Evolutionary conservation across 2,329 filamentous ascomycete genomes (phyloP).

Genomic region (Aspergillus brasiliensis): DNA sequence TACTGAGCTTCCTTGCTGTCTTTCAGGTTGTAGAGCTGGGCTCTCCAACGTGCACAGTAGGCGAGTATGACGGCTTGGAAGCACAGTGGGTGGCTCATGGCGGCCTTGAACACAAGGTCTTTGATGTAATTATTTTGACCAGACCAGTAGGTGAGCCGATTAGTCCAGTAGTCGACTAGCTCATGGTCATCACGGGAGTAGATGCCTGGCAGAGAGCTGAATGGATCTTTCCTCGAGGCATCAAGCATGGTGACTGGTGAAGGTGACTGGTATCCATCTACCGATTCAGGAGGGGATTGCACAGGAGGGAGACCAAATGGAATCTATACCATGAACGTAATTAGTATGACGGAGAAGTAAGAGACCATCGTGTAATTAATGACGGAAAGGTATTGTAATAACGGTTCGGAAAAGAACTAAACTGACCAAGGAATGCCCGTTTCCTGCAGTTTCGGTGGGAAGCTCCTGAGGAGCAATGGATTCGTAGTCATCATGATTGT

Average conservation of each 20-base stretch:
- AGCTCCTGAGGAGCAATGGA: background rate
- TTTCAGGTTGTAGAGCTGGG: slow-evolving; percentile 26
- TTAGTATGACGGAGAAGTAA: background rate
- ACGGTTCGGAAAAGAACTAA: slow-evolving; percentile 10
- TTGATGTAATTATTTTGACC: slow-evolving; percentile 44
- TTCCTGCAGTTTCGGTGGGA: slow-evolving; percentile 1
- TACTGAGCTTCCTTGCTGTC: slow-evolving; percentile 29
- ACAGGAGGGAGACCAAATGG: background rate
- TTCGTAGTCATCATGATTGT: slow-evolving; percentile 1
- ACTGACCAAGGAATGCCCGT: background rate
- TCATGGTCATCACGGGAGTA: slow-evolving; percentile 32
- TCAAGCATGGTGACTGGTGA: slow-evolving; percentile 32
- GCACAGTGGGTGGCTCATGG: slow-evolving; percentile 36
- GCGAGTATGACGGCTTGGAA: slow-evolving; percentile 41
- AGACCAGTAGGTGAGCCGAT: slow-evolving; percentile 44
- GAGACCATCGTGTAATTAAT: too few relatives aligned
- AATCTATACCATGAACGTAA: background rate
- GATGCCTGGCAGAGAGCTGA: slow-evolving; percentile 31
- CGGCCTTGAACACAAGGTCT: slow-evolving; percentile 36
- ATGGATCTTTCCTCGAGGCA: slow-evolving; percentile 36
- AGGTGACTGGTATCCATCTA: slow-evolving; percentile 13
- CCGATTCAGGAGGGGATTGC: slow-evolving; percentile 5
- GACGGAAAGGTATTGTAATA: background rate
- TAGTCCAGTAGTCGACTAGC: slow-evolving; percentile 40
- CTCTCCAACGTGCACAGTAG: slow-evolving; percentile 43